These are phyloP conservation scores for Phytophthora syringae DNA, from an alignment of 352 stramenopile genomes.

Conservation along the genomic window DNA sequence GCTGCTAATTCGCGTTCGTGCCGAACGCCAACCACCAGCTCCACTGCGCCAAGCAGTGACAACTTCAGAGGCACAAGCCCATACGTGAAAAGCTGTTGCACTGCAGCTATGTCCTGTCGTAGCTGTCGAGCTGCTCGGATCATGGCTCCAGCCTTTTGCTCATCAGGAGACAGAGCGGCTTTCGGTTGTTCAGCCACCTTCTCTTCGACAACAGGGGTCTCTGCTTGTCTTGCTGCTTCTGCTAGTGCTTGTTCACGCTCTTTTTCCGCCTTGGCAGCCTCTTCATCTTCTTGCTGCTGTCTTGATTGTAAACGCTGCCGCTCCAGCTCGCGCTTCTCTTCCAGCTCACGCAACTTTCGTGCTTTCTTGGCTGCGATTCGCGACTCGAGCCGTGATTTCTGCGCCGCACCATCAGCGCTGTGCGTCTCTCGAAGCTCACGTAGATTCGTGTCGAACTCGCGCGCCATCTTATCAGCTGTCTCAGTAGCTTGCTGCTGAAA, in stretches of 20 bases:
- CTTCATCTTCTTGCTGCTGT: constrained; percentile 50
- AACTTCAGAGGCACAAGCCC: constrained; percentile 57
- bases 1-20: constrained; percentile 57
- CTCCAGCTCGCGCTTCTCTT: constrained; percentile 70
- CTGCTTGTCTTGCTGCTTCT: constrained; percentile 22
- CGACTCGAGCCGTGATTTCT: constrained; percentile 77
- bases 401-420: constrained; percentile 56
- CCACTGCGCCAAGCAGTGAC: constrained; percentile 57
- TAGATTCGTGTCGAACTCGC: constrained; percentile 72
- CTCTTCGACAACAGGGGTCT: constrained; percentile 4
- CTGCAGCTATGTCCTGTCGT: constrained; percentile 48
- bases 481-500: constrained; percentile 53
- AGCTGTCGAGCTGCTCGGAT: constrained; percentile 39
- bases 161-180: constrained; percentile 10
- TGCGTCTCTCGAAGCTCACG: constrained; percentile 61
- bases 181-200: background rate
- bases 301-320: constrained; percentile 51
- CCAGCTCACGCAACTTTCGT: constrained; percentile 75
- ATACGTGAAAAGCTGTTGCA: constrained; percentile 67
- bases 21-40: constrained; percentile 58
- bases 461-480: constrained; percentile 59
- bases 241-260: constrained; percentile 35
- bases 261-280: constrained; percentile 41
- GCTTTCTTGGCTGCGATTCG: constrained; percentile 80
- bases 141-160: constrained; percentile 21